Percentiles rank a stretch among this genome's conserved stretches.
Evolutionary conservation across 257 asterid species (phyloP).

Genomic region (Leonotis leonurus): DNA sequence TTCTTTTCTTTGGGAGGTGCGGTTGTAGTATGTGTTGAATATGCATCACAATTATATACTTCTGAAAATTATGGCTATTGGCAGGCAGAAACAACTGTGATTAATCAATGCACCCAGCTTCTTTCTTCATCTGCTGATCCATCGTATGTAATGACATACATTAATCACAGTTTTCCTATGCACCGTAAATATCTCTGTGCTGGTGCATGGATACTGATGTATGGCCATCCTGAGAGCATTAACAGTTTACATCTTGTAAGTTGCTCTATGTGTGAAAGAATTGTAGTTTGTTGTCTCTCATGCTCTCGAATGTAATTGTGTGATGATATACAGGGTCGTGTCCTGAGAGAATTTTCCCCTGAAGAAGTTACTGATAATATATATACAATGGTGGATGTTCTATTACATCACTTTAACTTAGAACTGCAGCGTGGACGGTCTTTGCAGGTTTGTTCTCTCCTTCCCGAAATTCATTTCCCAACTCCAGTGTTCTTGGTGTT

Average conservation of each 20-base stretch:
- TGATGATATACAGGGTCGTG: constrained; percentile 65
- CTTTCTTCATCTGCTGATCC: constrained; percentile 89
- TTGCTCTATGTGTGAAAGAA: not conserved
- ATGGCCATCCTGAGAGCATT: constrained; percentile 86
- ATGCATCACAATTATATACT: not conserved
- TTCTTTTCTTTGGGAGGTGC: not conserved
- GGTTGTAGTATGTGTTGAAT: not conserved
- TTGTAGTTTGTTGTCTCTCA: not conserved
- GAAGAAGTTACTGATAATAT: constrained; percentile 96
- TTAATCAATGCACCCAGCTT: constrained; percentile 88
- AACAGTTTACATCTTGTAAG: constrained; percentile 85
- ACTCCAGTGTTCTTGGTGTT: constrained; percentile 7
- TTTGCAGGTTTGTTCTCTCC: constrained; percentile 60
- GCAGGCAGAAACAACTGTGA: constrained; percentile 91
- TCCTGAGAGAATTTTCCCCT: constrained; percentile 88
- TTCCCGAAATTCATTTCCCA: constrained; percentile 7
- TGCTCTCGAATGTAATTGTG: not conserved
- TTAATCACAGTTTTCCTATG: constrained; percentile 73
- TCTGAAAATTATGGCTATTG: constrained; percentile 12
- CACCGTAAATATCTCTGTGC: constrained; percentile 96
- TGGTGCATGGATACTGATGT: constrained; percentile 96
- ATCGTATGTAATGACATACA: constrained; percentile 66
- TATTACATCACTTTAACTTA: constrained; percentile 75
- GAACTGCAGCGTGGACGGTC: constrained; percentile 91
- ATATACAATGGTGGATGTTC: constrained; percentile 91